Evolutionary conservation across 352 stramenopile genomes (phyloP).

Genomic region (Phytophthora hybrid): DNA sequence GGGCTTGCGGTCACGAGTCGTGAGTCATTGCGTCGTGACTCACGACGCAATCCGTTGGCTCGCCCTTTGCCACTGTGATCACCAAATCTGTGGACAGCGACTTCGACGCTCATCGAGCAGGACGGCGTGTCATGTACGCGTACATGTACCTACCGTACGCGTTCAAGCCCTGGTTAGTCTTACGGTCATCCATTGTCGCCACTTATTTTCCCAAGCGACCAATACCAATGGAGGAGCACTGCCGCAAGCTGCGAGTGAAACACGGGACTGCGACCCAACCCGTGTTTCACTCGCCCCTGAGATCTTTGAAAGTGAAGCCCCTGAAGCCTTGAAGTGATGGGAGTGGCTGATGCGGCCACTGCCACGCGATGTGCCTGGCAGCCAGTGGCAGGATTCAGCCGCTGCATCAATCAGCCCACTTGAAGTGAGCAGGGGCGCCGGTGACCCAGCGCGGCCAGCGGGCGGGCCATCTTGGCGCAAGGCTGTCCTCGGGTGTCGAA

Average conservation of each 20-base stretch:
- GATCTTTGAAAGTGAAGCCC: neutral
- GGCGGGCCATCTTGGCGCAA: too few species aligned
- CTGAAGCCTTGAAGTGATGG: neutral
- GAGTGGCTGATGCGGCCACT: neutral
- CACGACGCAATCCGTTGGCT: conserved; percentile 41
- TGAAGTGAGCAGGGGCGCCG: neutral
- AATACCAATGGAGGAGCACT: too few species aligned
- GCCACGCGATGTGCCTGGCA: neutral
- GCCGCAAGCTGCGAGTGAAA: too few species aligned
- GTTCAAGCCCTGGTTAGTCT: conserved; percentile 32
- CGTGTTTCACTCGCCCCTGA: neutral
- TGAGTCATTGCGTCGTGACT: too few species aligned
- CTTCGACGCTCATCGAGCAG: conserved; percentile 48
- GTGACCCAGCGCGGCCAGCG: too few species aligned
- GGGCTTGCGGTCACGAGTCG: conserved; percentile 49
- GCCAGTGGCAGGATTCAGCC: neutral
- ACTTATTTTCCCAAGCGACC: too few species aligned
- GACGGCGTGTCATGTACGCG: conserved; percentile 53
- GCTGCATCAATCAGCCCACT: neutral
- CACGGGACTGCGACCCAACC: too few species aligned
- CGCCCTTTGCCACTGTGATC: conserved; percentile 56
- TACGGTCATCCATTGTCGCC: too few species aligned
- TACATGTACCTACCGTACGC: conserved; percentile 58
- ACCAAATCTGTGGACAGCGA: conserved; percentile 60
- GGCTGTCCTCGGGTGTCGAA: too few species aligned